Conservation (phyloP, 1,284 basidiomycete species). For the Trichosporon sp. region DNA sequence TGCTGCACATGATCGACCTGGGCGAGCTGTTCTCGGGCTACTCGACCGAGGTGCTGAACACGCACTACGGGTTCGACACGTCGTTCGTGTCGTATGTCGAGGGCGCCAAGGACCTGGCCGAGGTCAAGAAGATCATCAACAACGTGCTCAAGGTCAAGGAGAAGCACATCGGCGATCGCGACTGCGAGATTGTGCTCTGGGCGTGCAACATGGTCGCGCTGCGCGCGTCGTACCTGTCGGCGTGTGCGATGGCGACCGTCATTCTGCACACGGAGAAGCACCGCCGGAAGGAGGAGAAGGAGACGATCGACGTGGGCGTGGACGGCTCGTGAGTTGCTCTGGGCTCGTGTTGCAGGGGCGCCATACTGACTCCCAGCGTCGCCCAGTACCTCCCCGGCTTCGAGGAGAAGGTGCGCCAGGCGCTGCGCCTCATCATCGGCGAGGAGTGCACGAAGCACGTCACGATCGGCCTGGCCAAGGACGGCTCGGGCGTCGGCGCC, state of each 20-base stretch:
- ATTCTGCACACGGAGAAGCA: slow-evolving; percentile 70
- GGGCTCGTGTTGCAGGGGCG: background rate
- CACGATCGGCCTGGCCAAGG: slow-evolving; percentile 87
- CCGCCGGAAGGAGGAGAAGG: slow-evolving; percentile 53
- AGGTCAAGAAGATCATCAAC: slow-evolving; percentile 58
- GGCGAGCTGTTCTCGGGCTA: slow-evolving; percentile 70
- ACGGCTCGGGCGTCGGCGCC: slow-evolving; percentile 88
- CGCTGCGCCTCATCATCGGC: slow-evolving; percentile 72
- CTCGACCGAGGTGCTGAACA: slow-evolving; percentile 68
- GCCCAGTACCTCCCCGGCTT: slow-evolving; percentile 88
- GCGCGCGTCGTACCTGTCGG: slow-evolving; percentile 78
- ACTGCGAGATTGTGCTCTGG: slow-evolving; percentile 73
- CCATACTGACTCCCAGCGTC: slow-evolving; percentile 56
- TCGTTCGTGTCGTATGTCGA: slow-evolving; percentile 87
- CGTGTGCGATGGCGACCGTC: slow-evolving; percentile 79
- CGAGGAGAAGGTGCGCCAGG: slow-evolving; percentile 66
- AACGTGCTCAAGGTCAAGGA: slow-evolving; percentile 60
- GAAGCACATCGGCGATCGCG: slow-evolving; percentile 47
- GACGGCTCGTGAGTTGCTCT: slow-evolving; percentile 68
- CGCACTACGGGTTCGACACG: slow-evolving; percentile 90
- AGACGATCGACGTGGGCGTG: slow-evolving; percentile 68
- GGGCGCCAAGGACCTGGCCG: slow-evolving; percentile 40
- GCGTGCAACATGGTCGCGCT: slow-evolving; percentile 70
- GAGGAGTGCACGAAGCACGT: slow-evolving; percentile 70
- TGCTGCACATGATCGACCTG: slow-evolving; percentile 78